These are phyloP conservation scores for Cyberlindnera veronae DNA, from an alignment of 805 yeast genomes.

Conservation along the genomic window DNA sequence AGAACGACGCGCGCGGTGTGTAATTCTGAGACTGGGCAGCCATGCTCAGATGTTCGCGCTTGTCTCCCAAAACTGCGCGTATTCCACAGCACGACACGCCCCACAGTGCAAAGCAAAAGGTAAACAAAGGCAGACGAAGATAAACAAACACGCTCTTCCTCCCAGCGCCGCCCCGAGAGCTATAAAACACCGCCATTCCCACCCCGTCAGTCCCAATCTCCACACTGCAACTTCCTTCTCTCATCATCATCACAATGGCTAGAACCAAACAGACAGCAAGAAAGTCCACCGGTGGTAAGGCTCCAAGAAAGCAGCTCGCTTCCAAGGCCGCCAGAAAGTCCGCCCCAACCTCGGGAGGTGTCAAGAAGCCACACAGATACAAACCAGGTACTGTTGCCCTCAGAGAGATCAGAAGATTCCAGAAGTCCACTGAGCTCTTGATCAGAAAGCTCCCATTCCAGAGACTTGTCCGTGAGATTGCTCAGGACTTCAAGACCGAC, in stretches of 20 bases:
- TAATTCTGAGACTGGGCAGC: constrained; percentile 1
- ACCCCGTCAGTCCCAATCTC: background rate
- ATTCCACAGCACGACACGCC: background rate
- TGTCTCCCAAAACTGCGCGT: background rate
- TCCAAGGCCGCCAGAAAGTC: constrained; percentile 93
- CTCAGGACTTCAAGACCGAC: constrained; percentile 90
- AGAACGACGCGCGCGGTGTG: too few species aligned
- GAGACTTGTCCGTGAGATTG: constrained; percentile 93
- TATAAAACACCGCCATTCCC: constrained; percentile 27
- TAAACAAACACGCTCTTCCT: background rate
- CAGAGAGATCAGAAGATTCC: constrained; percentile 97
- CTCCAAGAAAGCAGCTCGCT: constrained; percentile 91
- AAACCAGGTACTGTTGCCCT: constrained; percentile 97
- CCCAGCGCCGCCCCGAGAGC: background rate
- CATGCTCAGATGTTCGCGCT: too few species aligned
- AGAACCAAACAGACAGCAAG: constrained; percentile 94
- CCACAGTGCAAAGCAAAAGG: background rate
- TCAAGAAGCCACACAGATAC: constrained; percentile 92
- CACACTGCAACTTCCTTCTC: constrained; percentile 8
- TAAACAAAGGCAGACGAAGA: background rate
- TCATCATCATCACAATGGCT: constrained; percentile 55
- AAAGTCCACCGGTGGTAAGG: constrained; percentile 94
- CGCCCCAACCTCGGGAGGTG: constrained; percentile 91
- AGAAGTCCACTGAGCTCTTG: constrained; percentile 90
- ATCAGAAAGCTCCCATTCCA: constrained; percentile 97